Evolutionary conservation across 2,329 filamentous ascomycete genomes (phyloP).

Genomic region (Metarhizium rileyi): DNA sequence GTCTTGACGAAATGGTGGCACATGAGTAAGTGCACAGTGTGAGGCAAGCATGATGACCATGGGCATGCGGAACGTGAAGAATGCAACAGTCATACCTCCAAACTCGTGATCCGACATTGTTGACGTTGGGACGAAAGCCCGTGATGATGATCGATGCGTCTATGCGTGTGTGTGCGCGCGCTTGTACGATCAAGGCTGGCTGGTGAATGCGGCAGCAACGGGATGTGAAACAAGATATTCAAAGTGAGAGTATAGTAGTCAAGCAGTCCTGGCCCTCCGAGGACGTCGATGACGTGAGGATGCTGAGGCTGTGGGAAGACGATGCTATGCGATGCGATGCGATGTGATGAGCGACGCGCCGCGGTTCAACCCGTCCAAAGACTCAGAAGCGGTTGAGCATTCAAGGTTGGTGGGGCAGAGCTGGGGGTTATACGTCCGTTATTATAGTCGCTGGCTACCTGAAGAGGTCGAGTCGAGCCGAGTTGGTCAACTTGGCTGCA

Average conservation of each 20-base stretch:
- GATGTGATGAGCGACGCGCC: not conserved
- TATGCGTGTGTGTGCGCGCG: too few relatives aligned
- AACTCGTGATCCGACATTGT: conserved; percentile 60
- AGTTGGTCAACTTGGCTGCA: too few relatives aligned
- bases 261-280: too few relatives aligned
- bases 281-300: not conserved
- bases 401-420: conserved; percentile 2
- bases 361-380: not conserved
- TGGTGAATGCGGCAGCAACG: not conserved
- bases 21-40: not conserved
- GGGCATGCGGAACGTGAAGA: not conserved
- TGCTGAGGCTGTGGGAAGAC: not conserved
- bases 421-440: conserved; percentile 1
- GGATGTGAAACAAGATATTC: not conserved
- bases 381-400: not conserved
- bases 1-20: not conserved
- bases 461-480: too few relatives aligned
- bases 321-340: too few relatives aligned
- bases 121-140: conserved; percentile 10
- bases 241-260: too few relatives aligned
- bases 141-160: too few relatives aligned
- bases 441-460: too few relatives aligned
- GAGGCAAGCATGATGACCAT: not conserved
- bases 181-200: too few relatives aligned
- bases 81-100: conserved; percentile 33